phyloP scores from a whole-genome alignment of 2,329 filamentous ascomycete genomes.

The Phyllosticta paracitricarpa region DNA sequence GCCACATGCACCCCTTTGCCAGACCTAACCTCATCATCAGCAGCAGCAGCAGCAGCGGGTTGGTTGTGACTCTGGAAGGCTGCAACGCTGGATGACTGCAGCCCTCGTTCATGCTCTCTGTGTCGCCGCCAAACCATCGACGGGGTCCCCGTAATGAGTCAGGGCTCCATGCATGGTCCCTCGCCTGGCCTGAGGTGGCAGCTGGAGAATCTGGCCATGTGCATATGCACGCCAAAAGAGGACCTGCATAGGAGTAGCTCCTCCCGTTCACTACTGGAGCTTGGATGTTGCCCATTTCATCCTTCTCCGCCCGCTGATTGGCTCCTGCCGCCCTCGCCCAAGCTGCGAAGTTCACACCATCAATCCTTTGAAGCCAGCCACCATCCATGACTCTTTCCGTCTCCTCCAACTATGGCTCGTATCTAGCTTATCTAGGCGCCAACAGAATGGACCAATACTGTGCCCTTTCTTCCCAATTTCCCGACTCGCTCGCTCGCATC shows the following conservation, averaged over 20 bases:
- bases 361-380: no score
- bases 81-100: not conserved
- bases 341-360: not conserved
- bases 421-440: not conserved
- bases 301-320: not conserved
- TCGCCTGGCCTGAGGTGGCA: not conserved
- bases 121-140: not conserved
- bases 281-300: not conserved
- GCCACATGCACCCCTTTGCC: not conserved
- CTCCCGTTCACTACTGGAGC: no score
- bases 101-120: not conserved
- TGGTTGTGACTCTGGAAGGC: not conserved
- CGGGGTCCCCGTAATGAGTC: not conserved
- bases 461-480: not conserved
- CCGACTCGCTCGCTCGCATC: no score
- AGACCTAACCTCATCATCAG: not conserved
- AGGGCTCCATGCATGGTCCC: not conserved
- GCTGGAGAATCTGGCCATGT: not conserved
- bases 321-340: not conserved
- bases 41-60: not conserved
- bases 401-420: no score
- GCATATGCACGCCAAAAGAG: not conserved
- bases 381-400: not conserved
- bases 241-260: no score
- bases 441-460: not conserved